phyloP scores from a whole-genome alignment of 306 rosid genomes.

The Cyclanthera cordifolia region DNA sequence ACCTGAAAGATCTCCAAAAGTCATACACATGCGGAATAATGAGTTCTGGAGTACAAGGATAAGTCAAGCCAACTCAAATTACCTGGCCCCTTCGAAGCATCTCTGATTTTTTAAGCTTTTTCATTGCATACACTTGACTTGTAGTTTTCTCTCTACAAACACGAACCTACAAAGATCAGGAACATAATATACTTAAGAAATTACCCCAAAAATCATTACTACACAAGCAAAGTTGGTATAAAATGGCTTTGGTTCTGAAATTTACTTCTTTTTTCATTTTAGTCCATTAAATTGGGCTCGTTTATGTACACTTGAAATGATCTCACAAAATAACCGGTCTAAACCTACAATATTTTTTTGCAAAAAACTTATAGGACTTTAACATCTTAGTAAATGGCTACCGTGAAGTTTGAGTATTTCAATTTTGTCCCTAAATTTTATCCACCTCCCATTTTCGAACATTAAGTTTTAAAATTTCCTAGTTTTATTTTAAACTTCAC shows the following conservation, averaged over 20 bases:
- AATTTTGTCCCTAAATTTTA: background rate
- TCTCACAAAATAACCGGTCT: background rate
- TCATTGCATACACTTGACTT: constrained; percentile 90
- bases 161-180: constrained; percentile 64
- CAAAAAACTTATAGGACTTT: background rate
- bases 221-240: background rate
- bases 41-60: constrained; percentile 11
- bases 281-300: background rate
- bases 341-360: background rate
- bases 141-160: constrained; percentile 81
- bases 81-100: constrained; percentile 99
- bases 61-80: constrained; percentile 21
- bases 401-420: background rate
- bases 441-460: background rate
- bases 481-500: background rate
- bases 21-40: background rate
- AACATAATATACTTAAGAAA: constrained; percentile 20
- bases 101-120: constrained; percentile 94
- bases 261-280: background rate
- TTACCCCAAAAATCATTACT: background rate
- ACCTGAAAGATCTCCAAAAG: constrained; percentile 35
- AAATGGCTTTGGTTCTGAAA: background rate
- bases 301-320: background rate
- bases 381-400: background rate
- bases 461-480: background rate